Conservation (phyloP, 306 rosid genomes). For the Calophaca sinica region DNA sequence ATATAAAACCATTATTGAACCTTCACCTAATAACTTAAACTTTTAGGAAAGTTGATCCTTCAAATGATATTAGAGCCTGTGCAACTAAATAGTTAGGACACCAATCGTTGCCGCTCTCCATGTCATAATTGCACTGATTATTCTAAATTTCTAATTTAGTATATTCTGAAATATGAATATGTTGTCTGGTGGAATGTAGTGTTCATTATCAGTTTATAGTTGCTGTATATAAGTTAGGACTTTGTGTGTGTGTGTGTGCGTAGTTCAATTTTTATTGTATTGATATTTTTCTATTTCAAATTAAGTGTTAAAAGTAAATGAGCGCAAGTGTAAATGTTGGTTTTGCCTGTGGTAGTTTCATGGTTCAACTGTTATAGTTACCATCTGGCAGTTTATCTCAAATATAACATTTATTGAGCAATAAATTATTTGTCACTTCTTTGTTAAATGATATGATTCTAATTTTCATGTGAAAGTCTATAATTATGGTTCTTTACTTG, state of each 20-base stretch:
- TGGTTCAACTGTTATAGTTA: conserved; percentile 34
- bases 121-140: conserved; percentile 32
- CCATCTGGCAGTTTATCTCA: conserved; percentile 16
- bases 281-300: conserved; percentile 20
- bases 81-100: not conserved
- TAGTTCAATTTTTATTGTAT: conserved; percentile 6
- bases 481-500: conserved; percentile 20
- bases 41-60: conserved; percentile 24
- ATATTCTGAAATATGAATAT: conserved; percentile 32
- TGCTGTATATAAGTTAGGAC: not conserved
- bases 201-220: conserved; percentile 24
- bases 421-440: conserved; percentile 27
- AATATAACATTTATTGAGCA: conserved; percentile 19
- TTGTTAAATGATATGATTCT: conserved; percentile 35
- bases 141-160: conserved; percentile 12
- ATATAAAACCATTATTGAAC: not conserved
- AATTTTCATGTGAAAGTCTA: conserved; percentile 27
- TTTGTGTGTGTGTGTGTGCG: not conserved
- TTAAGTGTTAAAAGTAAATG: conserved; percentile 19
- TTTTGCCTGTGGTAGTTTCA: conserved; percentile 28
- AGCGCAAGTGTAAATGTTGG: conserved; percentile 33
- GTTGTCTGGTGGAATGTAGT: conserved; percentile 20
- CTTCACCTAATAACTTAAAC: conserved; percentile 29
- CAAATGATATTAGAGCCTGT: conserved; percentile 22
- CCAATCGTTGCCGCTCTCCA: conserved; percentile 8